Base-by-base conservation (phyloP, 2,329 filamentous ascomycete species). In the Fusarium anthophilum region DNA sequence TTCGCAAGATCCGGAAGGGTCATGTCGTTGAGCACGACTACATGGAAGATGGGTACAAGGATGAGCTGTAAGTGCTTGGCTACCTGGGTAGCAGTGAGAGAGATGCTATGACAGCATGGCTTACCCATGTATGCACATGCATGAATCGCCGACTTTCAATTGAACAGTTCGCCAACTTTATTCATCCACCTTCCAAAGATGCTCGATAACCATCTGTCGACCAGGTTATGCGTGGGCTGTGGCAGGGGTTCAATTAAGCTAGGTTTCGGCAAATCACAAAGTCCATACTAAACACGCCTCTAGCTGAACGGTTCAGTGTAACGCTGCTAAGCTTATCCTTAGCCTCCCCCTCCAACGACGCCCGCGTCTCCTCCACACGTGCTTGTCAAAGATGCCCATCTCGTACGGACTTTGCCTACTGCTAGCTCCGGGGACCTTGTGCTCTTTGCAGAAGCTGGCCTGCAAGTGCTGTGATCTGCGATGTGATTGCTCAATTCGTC, bases 41-140 rank as follows among this genome's bases (percentile, higher is more conserved):
- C 17, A 20, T 15, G 48, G 17, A 30, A 55, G 51, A 43, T 11
- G 38, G 41, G n/a, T 47, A 28, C 35, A 78, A 70, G 63, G 80
- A 81, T 32, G 81, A 83, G 72, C 70, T 83, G 24, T 82, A 68
- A 20, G 20, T n/a, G 26, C 17, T 28, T 37, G 20, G 20, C 30
- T 30, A 50, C 26, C 22, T 32, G 17, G 51, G 22, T 26, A 53
- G 32, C 22, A 47, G 41, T 20, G 35, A 37, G 15, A 37, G 18
- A 47, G 30, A 22, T 37, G 28, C 32, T 17, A 63, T 65, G 70
- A 63, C 30, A 72, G 61, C 57, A 63, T 59, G 66, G 55, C 13
- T 56, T 37, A 30, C n/a, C 24, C 45, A 43, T 54, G 54, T 24
- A 45, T 55, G 32, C 67, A 69, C 50, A 69, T 69, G 63, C 63